Base-by-base conservation (phyloP, 768 basidiomycete genomes). In the Amanita molliuscula region DNA sequence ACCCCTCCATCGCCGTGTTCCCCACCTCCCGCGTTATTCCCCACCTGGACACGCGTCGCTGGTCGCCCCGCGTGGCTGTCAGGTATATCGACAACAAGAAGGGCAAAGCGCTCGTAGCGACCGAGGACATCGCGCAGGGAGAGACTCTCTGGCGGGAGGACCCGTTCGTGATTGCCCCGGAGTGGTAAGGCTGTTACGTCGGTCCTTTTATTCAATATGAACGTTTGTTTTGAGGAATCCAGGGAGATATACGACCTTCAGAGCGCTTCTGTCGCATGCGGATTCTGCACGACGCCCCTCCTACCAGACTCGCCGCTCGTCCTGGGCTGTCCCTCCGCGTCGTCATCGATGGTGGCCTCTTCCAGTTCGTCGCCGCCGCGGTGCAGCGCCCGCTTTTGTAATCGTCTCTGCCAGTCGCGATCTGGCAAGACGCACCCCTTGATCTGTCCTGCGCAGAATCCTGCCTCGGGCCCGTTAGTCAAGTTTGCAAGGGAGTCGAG, bases 81-180 rank as follows among this genome's bases (percentile, higher is more conserved):
- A 75, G 70, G 59, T 74, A 79, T 64, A 90, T 90, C 58, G 72
- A 78, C 43, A 71, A 73, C 53, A 68, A 70, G 51, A 91, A 84
- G 58, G 91, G 92, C 2, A 93, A 93, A 58, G 92, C 91, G 0
- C 68, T 95, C 31, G 77, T 93, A 0, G 88, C 88, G 1, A 76
- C 65, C 29, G 76, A 79, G 44, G 69, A 73, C 26, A 84, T 94
- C 47, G 65, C 67, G 21, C 76, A 80, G 57, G 88, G 84, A 0
- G 87, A 93, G 54, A 67, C 79, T 3, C 62, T 95, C 15, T 93
- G 91, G 88, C 83, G 80, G 52, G 90, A 94, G 59, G 85, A 89
- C 58, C 88, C 87, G 1, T 89, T 83, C 59, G 64, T 84, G 40
- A 65, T 88, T 18, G 83, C 85, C n/a, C 81, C 87, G n/a, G 84